Conservation (phyloP, 2,329 filamentous ascomycete genomes). For the Colletotrichum echinochloae region DNA sequence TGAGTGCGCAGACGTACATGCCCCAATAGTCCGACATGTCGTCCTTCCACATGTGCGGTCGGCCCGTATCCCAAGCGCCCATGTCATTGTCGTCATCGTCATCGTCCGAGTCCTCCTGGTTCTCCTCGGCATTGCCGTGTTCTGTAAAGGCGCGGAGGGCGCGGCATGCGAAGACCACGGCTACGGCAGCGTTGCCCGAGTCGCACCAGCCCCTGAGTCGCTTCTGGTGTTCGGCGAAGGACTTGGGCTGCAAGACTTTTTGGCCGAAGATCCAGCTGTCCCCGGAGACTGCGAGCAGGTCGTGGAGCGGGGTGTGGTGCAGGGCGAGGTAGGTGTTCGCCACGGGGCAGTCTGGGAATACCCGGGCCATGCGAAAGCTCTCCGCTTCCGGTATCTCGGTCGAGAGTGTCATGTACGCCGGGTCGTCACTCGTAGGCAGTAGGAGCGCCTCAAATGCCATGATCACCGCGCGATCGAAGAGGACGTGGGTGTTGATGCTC, state of each 20-base stretch:
- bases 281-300: constrained; percentile 68
- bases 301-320: constrained; percentile 68
- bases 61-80: constrained; percentile 26
- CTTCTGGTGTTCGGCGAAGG: constrained; percentile 61
- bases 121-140: constrained; percentile 39
- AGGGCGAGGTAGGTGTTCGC: constrained; percentile 68
- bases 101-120: constrained; percentile 6
- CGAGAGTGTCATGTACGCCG: constrained; percentile 46
- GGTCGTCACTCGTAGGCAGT: constrained; percentile 51
- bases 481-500: constrained; percentile 50
- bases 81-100: constrained; percentile 21
- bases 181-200: constrained; percentile 58
- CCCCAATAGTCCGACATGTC: constrained; percentile 66
- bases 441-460: constrained; percentile 54
- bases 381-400: constrained; percentile 43
- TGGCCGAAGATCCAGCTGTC: constrained; percentile 69
- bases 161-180: constrained; percentile 63
- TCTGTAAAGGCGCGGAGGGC: constrained; percentile 58
- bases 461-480: constrained; percentile 56
- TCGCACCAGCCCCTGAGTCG: constrained; percentile 60
- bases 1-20: constrained; percentile 67
- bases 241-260: constrained; percentile 59
- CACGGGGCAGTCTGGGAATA: constrained; percentile 60
- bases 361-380: constrained; percentile 48
- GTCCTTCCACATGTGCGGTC: constrained; percentile 44